These are phyloP conservation scores for Phytophthora boehmeriae DNA, from an alignment of 352 stramenopile genomes.

Conservation along the genomic window DNA sequence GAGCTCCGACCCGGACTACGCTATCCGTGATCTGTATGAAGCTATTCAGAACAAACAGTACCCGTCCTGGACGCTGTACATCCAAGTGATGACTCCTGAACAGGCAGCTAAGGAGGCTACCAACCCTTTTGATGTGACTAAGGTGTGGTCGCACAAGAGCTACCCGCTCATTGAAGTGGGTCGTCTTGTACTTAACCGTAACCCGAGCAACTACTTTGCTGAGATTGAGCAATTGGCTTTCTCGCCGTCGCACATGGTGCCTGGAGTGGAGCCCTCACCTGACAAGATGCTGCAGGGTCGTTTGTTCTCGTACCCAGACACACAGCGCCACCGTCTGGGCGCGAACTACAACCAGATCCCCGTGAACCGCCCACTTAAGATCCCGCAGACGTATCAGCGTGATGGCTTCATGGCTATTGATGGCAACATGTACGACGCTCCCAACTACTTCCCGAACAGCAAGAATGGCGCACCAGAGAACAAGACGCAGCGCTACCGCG, in stretches of 20 bases:
- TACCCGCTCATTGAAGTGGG: conserved; percentile 91
- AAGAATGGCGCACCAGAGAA: conserved; percentile 58
- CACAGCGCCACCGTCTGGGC: conserved; percentile 87
- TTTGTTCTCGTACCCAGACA: conserved; percentile 91
- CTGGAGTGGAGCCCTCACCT: conserved; percentile 84
- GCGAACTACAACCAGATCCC: conserved; percentile 92
- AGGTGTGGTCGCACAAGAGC: conserved; percentile 89
- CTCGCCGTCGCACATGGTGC: conserved; percentile 90
- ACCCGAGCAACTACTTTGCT: conserved; percentile 94
- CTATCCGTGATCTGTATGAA: conserved; percentile 92
- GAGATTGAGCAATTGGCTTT: conserved; percentile 94
- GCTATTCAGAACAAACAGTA: conserved; percentile 84
- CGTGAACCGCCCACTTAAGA: conserved; percentile 85
- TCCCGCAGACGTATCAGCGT: conserved; percentile 80
- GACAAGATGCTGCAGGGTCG: conserved; percentile 92
- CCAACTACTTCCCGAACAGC: conserved; percentile 92
- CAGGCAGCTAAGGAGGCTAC: conserved; percentile 66
- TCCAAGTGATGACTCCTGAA: conserved; percentile 91
- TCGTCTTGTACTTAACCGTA: conserved; percentile 89
- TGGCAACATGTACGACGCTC: conserved; percentile 69
- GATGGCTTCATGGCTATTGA: conserved; percentile 83
- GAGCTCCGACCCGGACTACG: conserved; percentile 85
- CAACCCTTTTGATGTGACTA: conserved; percentile 94
- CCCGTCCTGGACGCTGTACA: conserved; percentile 89
- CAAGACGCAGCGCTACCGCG: conserved; percentile 27